Conservation (phyloP, 2,329 filamentous ascomycete genomes). For the Lithohypha guttulata region DNA sequence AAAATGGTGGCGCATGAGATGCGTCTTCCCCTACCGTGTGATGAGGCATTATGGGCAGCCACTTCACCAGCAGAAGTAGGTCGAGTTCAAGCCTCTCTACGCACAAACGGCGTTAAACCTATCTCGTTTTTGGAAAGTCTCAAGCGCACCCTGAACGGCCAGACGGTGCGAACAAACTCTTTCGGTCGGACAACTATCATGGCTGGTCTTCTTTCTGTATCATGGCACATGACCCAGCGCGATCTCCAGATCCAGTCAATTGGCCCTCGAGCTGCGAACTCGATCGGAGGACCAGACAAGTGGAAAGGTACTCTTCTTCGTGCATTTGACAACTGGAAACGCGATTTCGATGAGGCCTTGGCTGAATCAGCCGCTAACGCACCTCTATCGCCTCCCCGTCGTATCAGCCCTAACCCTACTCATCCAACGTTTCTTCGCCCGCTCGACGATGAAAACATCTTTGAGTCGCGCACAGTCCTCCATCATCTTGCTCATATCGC, state of each 20-base stretch:
- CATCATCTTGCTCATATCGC: slow-evolving; percentile 96
- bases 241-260: slow-evolving; percentile 86
- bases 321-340: slow-evolving; percentile 89
- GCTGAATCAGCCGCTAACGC: slow-evolving; percentile 39
- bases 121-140: slow-evolving; percentile 83
- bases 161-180: slow-evolving; percentile 78
- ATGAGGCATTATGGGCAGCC: slow-evolving; percentile 86
- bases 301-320: slow-evolving; percentile 78
- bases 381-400: slow-evolving; percentile 23
- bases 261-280: slow-evolving; percentile 54
- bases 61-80: slow-evolving; percentile 78
- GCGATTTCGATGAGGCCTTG: slow-evolving; percentile 76
- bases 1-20: slow-evolving; percentile 97
- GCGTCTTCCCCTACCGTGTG: slow-evolving; percentile 79
- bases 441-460: slow-evolving; percentile 57
- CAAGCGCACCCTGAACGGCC: slow-evolving; percentile 76
- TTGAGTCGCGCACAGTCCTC: slow-evolving; percentile 78
- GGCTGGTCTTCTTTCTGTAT: slow-evolving; percentile 84
- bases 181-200: slow-evolving; percentile 91
- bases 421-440: slow-evolving; percentile 34
- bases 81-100: slow-evolving; percentile 67
- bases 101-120: slow-evolving; percentile 71
- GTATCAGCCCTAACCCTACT: slow-evolving; percentile 35
- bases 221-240: slow-evolving; percentile 95
- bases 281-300: slow-evolving; percentile 76